Evolutionary conservation across 176 grass and related monocot genomes (phyloP).

Genomic region (Bonia amplexicaulis): DNA sequence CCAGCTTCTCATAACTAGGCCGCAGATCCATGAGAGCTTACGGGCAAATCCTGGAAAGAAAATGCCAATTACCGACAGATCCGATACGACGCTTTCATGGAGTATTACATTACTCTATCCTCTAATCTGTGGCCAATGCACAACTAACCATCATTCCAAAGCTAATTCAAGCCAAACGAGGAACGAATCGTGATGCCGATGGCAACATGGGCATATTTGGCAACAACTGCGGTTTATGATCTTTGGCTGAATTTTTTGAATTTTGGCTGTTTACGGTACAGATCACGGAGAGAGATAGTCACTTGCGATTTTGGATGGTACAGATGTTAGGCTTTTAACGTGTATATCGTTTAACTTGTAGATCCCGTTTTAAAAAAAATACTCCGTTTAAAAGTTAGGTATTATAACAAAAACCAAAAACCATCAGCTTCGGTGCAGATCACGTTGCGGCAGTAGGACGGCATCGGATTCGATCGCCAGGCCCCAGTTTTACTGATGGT

Average conservation of each 20-base stretch:
- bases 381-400: too few relatives aligned
- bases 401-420: too few relatives aligned
- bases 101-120: not conserved
- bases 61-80: conserved; percentile 10
- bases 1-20: not conserved
- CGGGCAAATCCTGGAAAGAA: not conserved
- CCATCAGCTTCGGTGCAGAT: too few relatives aligned
- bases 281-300: too few relatives aligned
- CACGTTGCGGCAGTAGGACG: not conserved
- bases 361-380: too few relatives aligned
- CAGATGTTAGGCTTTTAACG: too few relatives aligned
- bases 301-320: too few relatives aligned
- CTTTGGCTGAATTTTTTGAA: too few relatives aligned
- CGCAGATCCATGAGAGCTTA: not conserved
- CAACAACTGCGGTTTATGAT: too few relatives aligned
- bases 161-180: not conserved
- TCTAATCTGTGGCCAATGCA: not conserved
- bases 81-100: not conserved
- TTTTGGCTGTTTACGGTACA: too few relatives aligned
- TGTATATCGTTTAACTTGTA: too few relatives aligned
- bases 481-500: not conserved
- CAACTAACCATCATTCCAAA: not conserved
- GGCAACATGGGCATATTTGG: too few relatives aligned
- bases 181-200: not conserved
- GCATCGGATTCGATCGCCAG: conserved; percentile 23